Evolutionary conservation across 306 rosid species (phyloP), one percentile per base, ranked within the genome.

Genomic region (Ceratonia siliqua): DNA sequence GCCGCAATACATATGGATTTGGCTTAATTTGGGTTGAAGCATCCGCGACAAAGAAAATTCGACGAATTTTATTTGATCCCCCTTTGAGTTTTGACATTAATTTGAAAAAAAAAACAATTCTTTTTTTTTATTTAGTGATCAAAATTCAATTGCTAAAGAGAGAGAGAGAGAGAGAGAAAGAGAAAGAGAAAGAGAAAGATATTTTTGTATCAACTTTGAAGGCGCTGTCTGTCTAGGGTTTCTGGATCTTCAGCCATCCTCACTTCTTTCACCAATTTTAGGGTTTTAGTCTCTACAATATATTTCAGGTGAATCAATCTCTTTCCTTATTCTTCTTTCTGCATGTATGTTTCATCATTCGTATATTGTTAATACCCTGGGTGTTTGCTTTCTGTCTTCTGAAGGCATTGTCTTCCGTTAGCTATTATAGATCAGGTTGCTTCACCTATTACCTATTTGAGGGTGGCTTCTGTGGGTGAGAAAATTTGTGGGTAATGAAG

Each of bases 141-240:
- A 65, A n/a, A 45, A 28, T 8, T 28, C 2, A 5, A 59, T 1
- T 59, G 38, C 13, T 13, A 24, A 32, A 52, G 38, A 63, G 65
- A 39, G 20, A 25, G 17, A 4, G 11, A 38, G 20, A 25, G 17
- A 4, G 11, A 38, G 8, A 33, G 12, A 27, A 22, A 69, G 38
- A 41, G 3, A 25, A 38, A 38, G 21, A 20, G 7, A 54, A 32
- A n/a, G 28, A n/a, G 24, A 22, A 68, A 68, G 82, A 84, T 82
- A 87, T 84, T 82, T 87, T 84, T 65, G 72, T 81, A 67, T 63
- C 83, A 72, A 22, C 61, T 75, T 25, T 58, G 22, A 38, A 76
- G 36, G 72, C 84, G 83, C 83, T 69, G 49, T 38, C 64, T 77
- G 28, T 59, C 74, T 72, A 83, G 89, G 92, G 89, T 85, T 85